Percentiles rank a stretch among this genome's conserved stretches.
Evolutionary conservation across 441 rosid genomes (phyloP).

Genomic region (Aleurites moluccanus): DNA sequence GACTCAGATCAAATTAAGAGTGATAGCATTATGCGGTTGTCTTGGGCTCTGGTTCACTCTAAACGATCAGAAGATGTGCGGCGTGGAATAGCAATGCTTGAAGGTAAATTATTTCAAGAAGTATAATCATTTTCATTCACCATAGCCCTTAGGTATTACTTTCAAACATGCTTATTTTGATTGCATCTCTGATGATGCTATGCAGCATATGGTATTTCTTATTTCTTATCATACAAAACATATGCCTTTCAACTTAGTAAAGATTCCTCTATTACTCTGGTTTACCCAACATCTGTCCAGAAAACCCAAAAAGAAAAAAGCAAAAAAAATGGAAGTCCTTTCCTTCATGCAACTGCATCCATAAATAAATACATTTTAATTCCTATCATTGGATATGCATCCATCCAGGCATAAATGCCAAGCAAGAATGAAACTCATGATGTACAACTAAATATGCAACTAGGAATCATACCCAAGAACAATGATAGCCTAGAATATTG

Average conservation of each 20-base stretch:
- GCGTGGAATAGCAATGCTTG: slow-evolving; percentile 94
- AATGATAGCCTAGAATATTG: background rate
- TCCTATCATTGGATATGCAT: too few species aligned
- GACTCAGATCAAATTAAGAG: slow-evolving; percentile 55
- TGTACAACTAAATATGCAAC: background rate
- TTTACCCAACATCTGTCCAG: background rate
- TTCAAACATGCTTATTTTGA: too few species aligned
- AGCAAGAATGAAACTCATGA: too few species aligned
- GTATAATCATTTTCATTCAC: too few species aligned
- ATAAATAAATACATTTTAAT: too few species aligned
- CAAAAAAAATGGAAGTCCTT: background rate
- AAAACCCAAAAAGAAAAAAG: background rate
- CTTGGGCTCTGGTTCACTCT: slow-evolving; percentile 98
- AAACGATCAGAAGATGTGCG: slow-evolving; percentile 72
- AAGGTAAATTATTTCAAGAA: too few species aligned
- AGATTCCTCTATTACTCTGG: background rate
- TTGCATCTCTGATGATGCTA: too few species aligned
- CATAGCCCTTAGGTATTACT: too few species aligned
- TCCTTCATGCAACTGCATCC: too few species aligned
- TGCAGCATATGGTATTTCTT: background rate
- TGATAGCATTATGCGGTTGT: slow-evolving; percentile 76
- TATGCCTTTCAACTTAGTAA: background rate
- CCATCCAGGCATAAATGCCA: too few species aligned
- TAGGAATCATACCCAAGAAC: too few species aligned
- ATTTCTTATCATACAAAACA: background rate